Percentiles rank a stretch among this genome's conserved stretches.
Conservation (phyloP, 2,329 filamentous ascomycete species). For the Phaeoacremonium minimum region DNA sequence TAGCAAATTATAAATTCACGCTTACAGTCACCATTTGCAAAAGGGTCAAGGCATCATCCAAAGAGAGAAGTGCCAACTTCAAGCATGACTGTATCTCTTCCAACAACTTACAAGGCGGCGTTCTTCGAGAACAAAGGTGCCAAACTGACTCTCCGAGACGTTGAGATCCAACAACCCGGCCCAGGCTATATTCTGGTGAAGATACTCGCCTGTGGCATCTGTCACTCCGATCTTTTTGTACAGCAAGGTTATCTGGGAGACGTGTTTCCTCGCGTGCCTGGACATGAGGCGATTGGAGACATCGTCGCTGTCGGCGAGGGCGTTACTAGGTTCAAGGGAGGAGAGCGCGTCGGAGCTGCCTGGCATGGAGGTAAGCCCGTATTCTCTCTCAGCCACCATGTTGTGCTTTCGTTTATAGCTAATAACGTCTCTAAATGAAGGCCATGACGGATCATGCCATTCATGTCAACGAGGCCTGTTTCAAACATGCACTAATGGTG, state of each 20-base stretch:
- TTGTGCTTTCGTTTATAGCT: not conserved
- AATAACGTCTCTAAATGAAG: constrained; percentile 22
- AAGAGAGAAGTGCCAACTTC: no score
- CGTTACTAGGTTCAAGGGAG: constrained; percentile 55
- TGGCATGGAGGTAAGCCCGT: constrained; percentile 69
- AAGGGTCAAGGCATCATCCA: no score
- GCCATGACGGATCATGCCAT: constrained; percentile 57
- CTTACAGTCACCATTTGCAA: no score
- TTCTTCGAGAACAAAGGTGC: constrained; percentile 49
- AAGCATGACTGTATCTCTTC: constrained; percentile 38
- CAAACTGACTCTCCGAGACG: constrained; percentile 54
- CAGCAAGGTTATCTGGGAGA: constrained; percentile 47
- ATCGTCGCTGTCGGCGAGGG: constrained; percentile 55
- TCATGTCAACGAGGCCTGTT: constrained; percentile 59
- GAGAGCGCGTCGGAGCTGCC: constrained; percentile 62
- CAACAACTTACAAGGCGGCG: constrained; percentile 64
- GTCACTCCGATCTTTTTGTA: constrained; percentile 55
- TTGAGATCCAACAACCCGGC: constrained; percentile 52
- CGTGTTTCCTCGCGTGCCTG: constrained; percentile 57
- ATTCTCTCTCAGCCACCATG: constrained; percentile 23
- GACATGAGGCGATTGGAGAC: constrained; percentile 69
- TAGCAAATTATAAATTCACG: no score
- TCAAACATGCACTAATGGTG: constrained; percentile 62
- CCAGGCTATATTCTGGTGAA: constrained; percentile 63
- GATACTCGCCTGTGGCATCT: constrained; percentile 68